Evolutionary conservation across 148 eudicot genomes (phyloP).

Genomic region (Persicaria maculosa): DNA sequence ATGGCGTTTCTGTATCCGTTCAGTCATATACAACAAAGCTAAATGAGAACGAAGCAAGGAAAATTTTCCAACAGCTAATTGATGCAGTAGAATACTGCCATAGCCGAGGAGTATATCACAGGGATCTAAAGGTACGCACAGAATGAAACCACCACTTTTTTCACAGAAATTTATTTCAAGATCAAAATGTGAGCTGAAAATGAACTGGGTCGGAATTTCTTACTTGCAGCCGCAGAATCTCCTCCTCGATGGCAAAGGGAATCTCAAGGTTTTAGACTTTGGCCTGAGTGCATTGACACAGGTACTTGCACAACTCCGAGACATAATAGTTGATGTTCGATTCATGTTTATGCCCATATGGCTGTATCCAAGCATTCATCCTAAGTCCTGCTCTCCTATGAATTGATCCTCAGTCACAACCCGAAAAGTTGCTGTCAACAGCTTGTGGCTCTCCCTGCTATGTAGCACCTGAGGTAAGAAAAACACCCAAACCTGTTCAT

Average conservation of each 20-base stretch:
- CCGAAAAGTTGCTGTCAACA: constrained; percentile 35
- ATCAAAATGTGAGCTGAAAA: neutral
- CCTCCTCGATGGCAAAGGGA: constrained; percentile 47
- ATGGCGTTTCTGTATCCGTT: neutral
- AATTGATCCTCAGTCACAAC: constrained; percentile 18
- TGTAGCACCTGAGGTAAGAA: constrained; percentile 45
- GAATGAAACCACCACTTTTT: neutral
- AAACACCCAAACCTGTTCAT: neutral
- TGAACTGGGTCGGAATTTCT: neutral
- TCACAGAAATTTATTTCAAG: neutral
- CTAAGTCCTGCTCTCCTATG: neutral
- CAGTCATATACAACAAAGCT: constrained; percentile 33
- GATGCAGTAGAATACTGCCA: constrained; percentile 45
- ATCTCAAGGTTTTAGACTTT: constrained; percentile 56
- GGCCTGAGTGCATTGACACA: constrained; percentile 46
- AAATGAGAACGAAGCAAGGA: constrained; percentile 34
- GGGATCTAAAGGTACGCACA: constrained; percentile 33
- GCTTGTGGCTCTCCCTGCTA: constrained; percentile 44
- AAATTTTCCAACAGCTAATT: constrained; percentile 45
- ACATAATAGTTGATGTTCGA: neutral
- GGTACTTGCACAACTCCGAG: constrained; percentile 22
- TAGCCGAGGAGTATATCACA: constrained; percentile 36
- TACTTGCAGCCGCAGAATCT: constrained; percentile 48
- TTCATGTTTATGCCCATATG: neutral
- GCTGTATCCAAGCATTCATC: neutral